Base-by-base conservation (phyloP, 2,329 filamentous ascomycete genomes). In the Nigrospora oryzae region DNA sequence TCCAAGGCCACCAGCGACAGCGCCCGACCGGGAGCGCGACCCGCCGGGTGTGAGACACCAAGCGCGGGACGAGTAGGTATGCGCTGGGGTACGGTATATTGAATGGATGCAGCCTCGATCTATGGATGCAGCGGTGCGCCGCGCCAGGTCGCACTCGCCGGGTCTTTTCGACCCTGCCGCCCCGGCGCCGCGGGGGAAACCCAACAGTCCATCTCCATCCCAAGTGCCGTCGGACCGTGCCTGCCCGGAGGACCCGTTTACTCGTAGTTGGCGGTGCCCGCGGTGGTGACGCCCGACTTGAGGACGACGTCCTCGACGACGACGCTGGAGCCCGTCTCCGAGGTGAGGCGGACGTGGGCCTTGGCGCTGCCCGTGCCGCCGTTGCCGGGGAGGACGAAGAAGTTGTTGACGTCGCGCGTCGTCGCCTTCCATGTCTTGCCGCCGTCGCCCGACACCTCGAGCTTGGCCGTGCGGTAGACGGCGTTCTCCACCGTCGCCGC, bases 401-500 rank as follows among this genome's bases (percentile, higher is more conserved):
- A 42, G 40, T 42, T 42, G 40, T 42, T 42, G 32, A 36, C 40
- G 40, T 42, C 19, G 40, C 40, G 40, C 33, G 17, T 36, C 14
- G 40, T 42, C 14, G 32, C 32, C 40, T 42, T 35, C 40, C 40
- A 42, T 16, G 40, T 42, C 10, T 17, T 23, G 19, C 40, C 40
- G 17, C 16, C 6, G 40, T 42, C 40, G 3, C 23, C 5, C 19
- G 40, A 42, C 33, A 59, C 8, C 36, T 47, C 46, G 17, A 51
- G 23, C 47, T 49, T 49, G 13, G 47, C 40, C 35, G 49, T 52
- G 39, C 50, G 49, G 44, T 51, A 47, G 3, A 46, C 40, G 23
- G 44, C 50, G 39, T 52, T 52, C 46, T 52, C 49, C 12, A 52
- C 43, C n/a, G 46, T 52, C 42, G 46, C 45, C 5, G 50, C 50